Conservation (phyloP, 2,329 filamentous ascomycete genomes). For the Calonectria montana region DNA sequence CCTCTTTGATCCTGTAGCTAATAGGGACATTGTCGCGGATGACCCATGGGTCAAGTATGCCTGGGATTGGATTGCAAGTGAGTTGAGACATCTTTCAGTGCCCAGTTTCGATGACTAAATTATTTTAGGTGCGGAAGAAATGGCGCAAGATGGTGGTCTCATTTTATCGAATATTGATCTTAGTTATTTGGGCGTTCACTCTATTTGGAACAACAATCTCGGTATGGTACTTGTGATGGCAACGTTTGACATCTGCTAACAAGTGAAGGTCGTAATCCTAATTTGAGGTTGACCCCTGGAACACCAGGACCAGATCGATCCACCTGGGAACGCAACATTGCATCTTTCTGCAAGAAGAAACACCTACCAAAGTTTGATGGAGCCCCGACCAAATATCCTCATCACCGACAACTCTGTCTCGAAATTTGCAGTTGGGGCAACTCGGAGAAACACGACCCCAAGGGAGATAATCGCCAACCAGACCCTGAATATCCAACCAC, state of each 20-base stretch:
- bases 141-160: slow-evolving; percentile 77
- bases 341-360: slow-evolving; percentile 71
- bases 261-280: slow-evolving; percentile 58
- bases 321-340: slow-evolving; percentile 72
- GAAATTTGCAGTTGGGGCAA: slow-evolving; percentile 80
- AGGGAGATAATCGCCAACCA: slow-evolving; percentile 56
- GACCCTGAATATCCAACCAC: slow-evolving; percentile 62
- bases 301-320: slow-evolving; percentile 58
- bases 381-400: slow-evolving; percentile 70
- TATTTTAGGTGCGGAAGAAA: slow-evolving; percentile 68
- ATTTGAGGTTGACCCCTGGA: slow-evolving; percentile 59
- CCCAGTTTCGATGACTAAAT: slow-evolving; percentile 29
- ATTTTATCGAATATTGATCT: slow-evolving; percentile 75
- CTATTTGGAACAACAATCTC: slow-evolving; percentile 78
- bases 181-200: slow-evolving; percentile 79
- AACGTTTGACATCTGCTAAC: slow-evolving; percentile 11
- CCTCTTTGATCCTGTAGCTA: slow-evolving; percentile 72
- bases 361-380: slow-evolving; percentile 73
- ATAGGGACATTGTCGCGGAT: slow-evolving; percentile 75
- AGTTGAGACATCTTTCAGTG: slow-evolving; percentile 38
- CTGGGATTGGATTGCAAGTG: slow-evolving; percentile 82
- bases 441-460: slow-evolving; percentile 58
- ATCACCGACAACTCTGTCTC: slow-evolving; percentile 80
- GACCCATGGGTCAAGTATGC: slow-evolving; percentile 80
- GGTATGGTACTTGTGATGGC: slow-evolving; percentile 52